These are phyloP conservation scores for Pythium vanterpoolii DNA, from an alignment of 352 stramenopile species.

Conservation along the genomic window DNA sequence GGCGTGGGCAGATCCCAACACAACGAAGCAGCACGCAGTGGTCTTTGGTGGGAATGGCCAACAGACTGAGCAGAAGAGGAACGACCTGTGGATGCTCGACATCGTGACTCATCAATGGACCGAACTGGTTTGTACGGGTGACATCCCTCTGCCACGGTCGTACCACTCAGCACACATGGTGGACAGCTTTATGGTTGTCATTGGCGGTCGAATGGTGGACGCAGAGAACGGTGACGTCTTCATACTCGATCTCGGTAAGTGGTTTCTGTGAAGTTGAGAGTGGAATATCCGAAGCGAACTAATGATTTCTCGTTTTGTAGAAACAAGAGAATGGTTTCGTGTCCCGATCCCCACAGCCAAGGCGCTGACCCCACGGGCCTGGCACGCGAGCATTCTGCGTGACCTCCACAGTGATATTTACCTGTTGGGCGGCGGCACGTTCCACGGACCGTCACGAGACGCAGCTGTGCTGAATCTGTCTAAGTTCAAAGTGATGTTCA, in stretches of 20 bases:
- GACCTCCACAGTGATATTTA: conserved; percentile 34
- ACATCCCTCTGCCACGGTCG: conserved; percentile 47
- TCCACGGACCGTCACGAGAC: conserved; percentile 50
- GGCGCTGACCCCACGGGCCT: conserved; percentile 43
- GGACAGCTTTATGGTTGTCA: conserved; percentile 48
- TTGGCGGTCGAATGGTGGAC: conserved; percentile 51
- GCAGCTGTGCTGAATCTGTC: conserved; percentile 46
- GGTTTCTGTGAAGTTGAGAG: not conserved
- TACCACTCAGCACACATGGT: conserved; percentile 65
- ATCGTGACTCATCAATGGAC: conserved; percentile 33
- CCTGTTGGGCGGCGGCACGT: conserved; percentile 57
- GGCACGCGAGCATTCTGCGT: conserved; percentile 57
- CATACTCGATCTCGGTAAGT: conserved; percentile 45
- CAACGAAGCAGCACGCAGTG: conserved; percentile 23
- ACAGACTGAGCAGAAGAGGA: conserved; percentile 59
- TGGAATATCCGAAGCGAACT: not conserved
- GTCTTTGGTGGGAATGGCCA: conserved; percentile 75
- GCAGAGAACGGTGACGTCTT: conserved; percentile 46
- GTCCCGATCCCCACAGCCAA: conserved; percentile 34
- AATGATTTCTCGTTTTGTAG: conserved; percentile 10
- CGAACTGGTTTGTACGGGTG: conserved; percentile 33
- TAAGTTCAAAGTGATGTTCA: conserved; percentile 21
- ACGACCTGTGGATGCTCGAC: conserved; percentile 69
- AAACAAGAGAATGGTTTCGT: conserved; percentile 36
- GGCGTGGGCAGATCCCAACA: conserved; percentile 8